Percentiles rank a stretch among this genome's conserved stretches.
phyloP scores from a whole-genome alignment of 1,284 basidiomycete species.

The Microbotryum scabiosae region DNA sequence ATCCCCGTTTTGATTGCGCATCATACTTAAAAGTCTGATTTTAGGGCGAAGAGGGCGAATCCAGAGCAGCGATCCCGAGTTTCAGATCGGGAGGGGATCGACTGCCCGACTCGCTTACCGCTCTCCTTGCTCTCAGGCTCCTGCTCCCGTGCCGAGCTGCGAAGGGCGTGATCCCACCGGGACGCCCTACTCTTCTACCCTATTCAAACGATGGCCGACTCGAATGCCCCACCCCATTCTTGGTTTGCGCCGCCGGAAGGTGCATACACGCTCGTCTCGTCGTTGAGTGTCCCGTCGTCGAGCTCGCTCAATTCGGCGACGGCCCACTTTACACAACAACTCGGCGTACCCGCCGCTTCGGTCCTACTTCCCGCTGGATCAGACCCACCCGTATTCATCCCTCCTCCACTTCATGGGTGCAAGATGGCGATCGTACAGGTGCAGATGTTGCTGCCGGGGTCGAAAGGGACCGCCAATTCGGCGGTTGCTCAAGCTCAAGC shows the following conservation, averaged over 20 bases:
- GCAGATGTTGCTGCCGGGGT: background rate
- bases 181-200: no score
- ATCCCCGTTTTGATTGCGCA: no score
- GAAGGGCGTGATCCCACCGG: no score
- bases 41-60: no score
- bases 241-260: conserved; percentile 29
- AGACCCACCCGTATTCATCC: background rate
- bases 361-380: background rate
- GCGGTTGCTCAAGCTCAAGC: conserved; percentile 43
- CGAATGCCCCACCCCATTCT: background rate
- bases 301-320: background rate
- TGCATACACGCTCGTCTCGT: conserved; percentile 20
- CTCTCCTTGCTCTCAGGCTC: no score
- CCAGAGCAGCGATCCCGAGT: no score
- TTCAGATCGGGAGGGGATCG: no score
- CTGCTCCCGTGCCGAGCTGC: no score
- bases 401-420: background rate
- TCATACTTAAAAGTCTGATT: no score
- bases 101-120: no score
- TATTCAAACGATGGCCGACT: no score
- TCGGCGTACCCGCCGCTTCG: background rate
- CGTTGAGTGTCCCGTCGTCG: conserved; percentile 4
- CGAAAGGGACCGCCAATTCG: conserved; percentile 42
- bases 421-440: background rate
- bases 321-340: background rate